Conservation (phyloP, 805 yeast genomes). For the Candida maesae region DNA sequence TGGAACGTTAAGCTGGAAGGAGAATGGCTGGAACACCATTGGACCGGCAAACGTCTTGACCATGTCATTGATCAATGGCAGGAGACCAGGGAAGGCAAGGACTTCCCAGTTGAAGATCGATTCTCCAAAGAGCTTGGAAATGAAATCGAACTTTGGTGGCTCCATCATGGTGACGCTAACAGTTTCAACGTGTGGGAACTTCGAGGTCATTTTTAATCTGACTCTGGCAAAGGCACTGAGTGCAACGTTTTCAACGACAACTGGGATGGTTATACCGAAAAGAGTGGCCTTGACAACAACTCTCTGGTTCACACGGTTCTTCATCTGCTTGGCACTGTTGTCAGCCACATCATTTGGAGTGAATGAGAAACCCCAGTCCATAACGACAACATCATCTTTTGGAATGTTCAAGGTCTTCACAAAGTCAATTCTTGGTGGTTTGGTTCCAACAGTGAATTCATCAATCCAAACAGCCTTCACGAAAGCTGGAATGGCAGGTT, state of each 20-base stretch:
- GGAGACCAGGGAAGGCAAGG: slow-evolving; percentile 82
- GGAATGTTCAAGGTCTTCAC: slow-evolving; percentile 90
- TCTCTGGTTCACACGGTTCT: slow-evolving; percentile 79
- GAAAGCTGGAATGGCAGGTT: slow-evolving; percentile 77
- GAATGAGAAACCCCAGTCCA: slow-evolving; percentile 95
- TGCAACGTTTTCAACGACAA: slow-evolving; percentile 74
- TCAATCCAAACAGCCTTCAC: slow-evolving; percentile 82
- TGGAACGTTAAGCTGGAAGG: slow-evolving; percentile 89
- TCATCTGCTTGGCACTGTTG: slow-evolving; percentile 77
- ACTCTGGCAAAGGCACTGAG: slow-evolving; percentile 73
- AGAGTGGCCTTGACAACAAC: slow-evolving; percentile 70
- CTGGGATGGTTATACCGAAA: slow-evolving; percentile 82
- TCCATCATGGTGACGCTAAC: slow-evolving; percentile 81
- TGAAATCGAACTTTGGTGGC: slow-evolving; percentile 86
- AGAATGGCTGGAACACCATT: slow-evolving; percentile 81
- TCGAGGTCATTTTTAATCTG: slow-evolving; percentile 82
- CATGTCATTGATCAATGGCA: slow-evolving; percentile 79
- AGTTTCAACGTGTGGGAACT: slow-evolving; percentile 92
- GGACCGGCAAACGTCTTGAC: slow-evolving; percentile 86
- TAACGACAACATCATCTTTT: slow-evolving; percentile 88
- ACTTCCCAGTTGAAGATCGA: slow-evolving; percentile 84
- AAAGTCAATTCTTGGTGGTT: slow-evolving; percentile 89
- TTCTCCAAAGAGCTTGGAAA: slow-evolving; percentile 69
- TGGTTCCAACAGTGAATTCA: slow-evolving; percentile 87
- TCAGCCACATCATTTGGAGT: slow-evolving; percentile 90